phyloP scores from a whole-genome alignment of 495 filamentous ascomycete genomes.

The Penicillium flavigenum region DNA sequence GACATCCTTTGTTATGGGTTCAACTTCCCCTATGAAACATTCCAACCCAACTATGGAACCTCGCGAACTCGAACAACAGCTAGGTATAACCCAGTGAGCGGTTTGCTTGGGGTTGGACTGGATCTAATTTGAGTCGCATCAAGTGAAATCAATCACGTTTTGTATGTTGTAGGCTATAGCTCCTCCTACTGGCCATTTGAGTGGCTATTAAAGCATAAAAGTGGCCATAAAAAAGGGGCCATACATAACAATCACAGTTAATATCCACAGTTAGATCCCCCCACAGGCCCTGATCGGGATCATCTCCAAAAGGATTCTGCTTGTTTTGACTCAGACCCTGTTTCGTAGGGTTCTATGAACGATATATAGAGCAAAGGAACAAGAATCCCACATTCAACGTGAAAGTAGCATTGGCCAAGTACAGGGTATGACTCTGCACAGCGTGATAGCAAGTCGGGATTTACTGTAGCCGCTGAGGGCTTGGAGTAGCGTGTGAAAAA shows the following conservation, averaged over 20 bases:
- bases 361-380: neutral
- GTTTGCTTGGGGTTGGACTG: neutral
- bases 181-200: constrained; percentile 1
- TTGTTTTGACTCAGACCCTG: constrained; percentile 23
- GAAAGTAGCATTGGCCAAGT: neutral
- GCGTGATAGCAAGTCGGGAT: neutral
- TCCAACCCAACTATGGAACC: constrained; percentile 1
- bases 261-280: constrained; percentile 6
- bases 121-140: constrained; percentile 4
- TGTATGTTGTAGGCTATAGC: constrained; percentile 6
- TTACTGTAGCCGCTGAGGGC: constrained; percentile 22
- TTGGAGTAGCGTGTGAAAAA: constrained; percentile 14
- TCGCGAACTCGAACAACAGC: neutral
- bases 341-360: neutral
- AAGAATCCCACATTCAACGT: neutral
- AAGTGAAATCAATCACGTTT: constrained; percentile 8
- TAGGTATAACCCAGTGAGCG: neutral
- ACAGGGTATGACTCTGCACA: neutral
- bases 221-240: constrained; percentile 9
- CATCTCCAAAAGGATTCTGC: constrained; percentile 11
- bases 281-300: constrained; percentile 21
- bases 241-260: constrained; percentile 5
- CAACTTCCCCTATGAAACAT: neutral
- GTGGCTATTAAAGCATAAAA: constrained; percentile 2
- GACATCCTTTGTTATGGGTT: neutral